Conservation (phyloP, 805 yeast species). For the Hanseniaspora opuntiae region DNA sequence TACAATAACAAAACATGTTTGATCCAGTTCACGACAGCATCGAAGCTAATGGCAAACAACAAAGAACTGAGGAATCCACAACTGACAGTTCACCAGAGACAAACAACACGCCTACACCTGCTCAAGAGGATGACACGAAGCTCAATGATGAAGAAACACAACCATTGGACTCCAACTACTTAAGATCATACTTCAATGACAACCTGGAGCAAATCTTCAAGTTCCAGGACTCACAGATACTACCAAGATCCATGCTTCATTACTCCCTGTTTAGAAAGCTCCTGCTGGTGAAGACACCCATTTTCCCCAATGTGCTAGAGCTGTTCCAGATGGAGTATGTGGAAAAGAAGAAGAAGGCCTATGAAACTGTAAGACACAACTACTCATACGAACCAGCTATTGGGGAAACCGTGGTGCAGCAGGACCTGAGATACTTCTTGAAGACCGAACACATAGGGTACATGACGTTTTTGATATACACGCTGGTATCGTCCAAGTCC, state of each 20-base stretch:
- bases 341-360: neutral
- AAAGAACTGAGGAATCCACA: neutral
- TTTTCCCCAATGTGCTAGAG: constrained; percentile 8
- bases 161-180: neutral
- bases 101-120: too few species aligned
- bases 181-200: neutral
- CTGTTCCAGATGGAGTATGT: neutral
- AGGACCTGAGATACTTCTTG: constrained; percentile 3
- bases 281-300: neutral
- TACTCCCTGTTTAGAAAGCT: constrained; percentile 6
- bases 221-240: neutral
- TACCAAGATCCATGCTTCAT: neutral
- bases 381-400: neutral
- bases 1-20: neutral
- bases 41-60: constrained; percentile 3
- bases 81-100: neutral
- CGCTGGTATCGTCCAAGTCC: neutral
- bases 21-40: constrained; percentile 9
- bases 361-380: neutral
- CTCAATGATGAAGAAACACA: neutral
- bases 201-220: neutral
- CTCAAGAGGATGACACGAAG: neutral
- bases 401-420: neutral
- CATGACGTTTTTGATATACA: constrained; percentile 7
- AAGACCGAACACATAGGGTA: constrained; percentile 6